Evolutionary conservation across 2,329 filamentous ascomycete genomes (phyloP).

Genomic region (Colletotrichum cordylinicola): DNA sequence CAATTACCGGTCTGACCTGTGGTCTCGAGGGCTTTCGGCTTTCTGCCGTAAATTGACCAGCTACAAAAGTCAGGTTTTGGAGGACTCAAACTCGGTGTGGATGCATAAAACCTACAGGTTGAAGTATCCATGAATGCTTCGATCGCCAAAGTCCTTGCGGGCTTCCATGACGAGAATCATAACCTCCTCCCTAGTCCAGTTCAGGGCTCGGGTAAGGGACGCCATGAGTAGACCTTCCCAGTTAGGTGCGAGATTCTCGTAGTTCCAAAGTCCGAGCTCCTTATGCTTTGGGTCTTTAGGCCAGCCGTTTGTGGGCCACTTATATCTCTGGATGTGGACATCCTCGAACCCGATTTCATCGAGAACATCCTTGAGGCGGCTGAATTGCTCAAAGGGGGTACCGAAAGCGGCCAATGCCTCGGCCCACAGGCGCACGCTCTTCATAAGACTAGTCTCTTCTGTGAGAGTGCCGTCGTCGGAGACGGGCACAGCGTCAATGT

Average conservation of each 20-base stretch:
- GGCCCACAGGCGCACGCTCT: conserved; percentile 23
- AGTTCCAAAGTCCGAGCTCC: conserved; percentile 22
- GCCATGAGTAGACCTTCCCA: conserved; percentile 28
- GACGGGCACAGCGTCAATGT: conserved; percentile 40
- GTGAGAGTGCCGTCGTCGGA: conserved; percentile 42
- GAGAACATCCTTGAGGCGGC: conserved; percentile 27
- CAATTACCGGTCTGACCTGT: not conserved
- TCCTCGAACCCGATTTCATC: conserved; percentile 35
- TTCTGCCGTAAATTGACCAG: not conserved
- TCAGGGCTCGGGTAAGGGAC: conserved; percentile 33
- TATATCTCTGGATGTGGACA: conserved; percentile 30
- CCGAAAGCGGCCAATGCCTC: conserved; percentile 25
- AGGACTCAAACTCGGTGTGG: not conserved
- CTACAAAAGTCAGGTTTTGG: not conserved
- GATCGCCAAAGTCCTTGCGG: conserved; percentile 32
- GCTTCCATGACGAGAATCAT: conserved; percentile 31
- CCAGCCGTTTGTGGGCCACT: conserved; percentile 36
- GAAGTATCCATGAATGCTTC: conserved; percentile 29
- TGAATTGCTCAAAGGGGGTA: conserved; percentile 22
- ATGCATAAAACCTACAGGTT: conserved; percentile 22
- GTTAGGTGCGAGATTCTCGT: conserved; percentile 23
- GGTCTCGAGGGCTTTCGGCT: not conserved
- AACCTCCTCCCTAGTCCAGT: conserved; percentile 32
- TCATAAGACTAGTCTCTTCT: conserved; percentile 20
- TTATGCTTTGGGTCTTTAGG: conserved; percentile 29